phyloP scores from a whole-genome alignment of 768 basidiomycete genomes.

The Tulasnella sp. region DNA sequence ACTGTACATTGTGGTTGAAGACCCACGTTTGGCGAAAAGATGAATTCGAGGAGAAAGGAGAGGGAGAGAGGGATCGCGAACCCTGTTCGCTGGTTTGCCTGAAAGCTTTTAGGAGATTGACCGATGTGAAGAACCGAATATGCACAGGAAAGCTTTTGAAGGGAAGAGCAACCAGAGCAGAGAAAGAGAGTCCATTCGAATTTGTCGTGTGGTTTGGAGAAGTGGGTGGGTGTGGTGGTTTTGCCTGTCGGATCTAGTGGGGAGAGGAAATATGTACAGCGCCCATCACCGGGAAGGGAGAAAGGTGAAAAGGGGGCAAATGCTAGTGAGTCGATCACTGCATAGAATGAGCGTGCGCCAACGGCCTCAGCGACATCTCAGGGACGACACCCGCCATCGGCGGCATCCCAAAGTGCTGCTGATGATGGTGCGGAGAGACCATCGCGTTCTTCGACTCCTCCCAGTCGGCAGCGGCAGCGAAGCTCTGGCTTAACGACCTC shows the following conservation, averaged over 20 bases:
- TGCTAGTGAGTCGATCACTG: neutral
- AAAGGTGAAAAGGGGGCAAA: neutral
- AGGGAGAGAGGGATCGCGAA: neutral
- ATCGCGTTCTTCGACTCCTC: neutral
- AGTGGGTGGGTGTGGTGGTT: neutral
- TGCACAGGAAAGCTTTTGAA: neutral
- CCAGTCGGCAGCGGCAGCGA: neutral
- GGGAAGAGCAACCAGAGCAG: neutral
- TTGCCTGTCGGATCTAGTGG: neutral
- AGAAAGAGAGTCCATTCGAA: neutral
- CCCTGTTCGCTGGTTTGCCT: neutral
- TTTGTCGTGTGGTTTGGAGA: neutral
- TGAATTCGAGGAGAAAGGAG: neutral
- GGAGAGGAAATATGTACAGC: neutral
- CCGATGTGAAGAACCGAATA: neutral
- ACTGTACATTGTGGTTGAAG: neutral
- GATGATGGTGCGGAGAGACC: neutral
- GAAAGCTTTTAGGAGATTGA: neutral
- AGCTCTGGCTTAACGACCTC: neutral
- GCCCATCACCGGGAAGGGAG: neutral
- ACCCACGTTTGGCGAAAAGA: neutral
- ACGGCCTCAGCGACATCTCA: constrained; percentile 1
- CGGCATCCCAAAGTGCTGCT: neutral
- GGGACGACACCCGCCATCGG: neutral
- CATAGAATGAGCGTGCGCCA: neutral